A percentile compares a stretch with the other conserved stretches of the same genome.
These are phyloP conservation scores for Euptelea pleiosperma DNA, from an alignment of 164 flowering plant species.

Conservation along the genomic window DNA sequence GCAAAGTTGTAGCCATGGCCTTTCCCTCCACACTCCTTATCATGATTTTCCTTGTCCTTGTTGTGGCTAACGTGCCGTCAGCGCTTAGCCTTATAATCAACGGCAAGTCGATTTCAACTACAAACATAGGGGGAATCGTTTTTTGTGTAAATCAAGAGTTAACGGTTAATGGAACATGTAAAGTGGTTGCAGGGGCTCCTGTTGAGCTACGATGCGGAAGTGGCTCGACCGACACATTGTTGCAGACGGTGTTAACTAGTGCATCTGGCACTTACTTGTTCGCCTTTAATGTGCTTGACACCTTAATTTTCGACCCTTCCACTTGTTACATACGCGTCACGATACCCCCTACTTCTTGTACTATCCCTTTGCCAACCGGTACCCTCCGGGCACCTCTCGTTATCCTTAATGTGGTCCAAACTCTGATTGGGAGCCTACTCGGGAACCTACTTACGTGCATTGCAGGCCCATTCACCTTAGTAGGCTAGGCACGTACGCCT, in stretches of 20 bases:
- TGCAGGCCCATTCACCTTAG: neutral
- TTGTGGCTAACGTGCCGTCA: neutral
- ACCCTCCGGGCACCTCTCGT: neutral
- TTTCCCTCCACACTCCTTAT: neutral
- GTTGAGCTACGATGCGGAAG: conserved; percentile 1
- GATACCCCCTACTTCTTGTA: neutral
- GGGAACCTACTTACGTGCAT: neutral
- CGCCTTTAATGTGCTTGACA: neutral
- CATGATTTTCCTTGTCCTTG: neutral
- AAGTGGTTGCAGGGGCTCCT: neutral
- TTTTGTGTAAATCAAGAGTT: neutral
- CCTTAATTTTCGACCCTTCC: conserved; percentile 2
- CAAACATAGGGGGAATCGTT: neutral
- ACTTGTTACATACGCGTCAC: neutral
- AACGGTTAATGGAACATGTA: neutral
- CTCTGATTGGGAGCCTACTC: neutral
- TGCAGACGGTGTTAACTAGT: neutral
- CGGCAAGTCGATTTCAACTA: neutral
- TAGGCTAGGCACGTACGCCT: too few species aligned
- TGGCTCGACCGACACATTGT: neutral
- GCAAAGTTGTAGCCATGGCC: neutral
- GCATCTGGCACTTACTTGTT: neutral
- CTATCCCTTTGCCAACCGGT: neutral
- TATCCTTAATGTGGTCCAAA: neutral
- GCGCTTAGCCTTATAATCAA: neutral